Evolutionary conservation across 202 grass and related monocot species (phyloP).

Genomic region (Brachypodium distachyon): DNA sequence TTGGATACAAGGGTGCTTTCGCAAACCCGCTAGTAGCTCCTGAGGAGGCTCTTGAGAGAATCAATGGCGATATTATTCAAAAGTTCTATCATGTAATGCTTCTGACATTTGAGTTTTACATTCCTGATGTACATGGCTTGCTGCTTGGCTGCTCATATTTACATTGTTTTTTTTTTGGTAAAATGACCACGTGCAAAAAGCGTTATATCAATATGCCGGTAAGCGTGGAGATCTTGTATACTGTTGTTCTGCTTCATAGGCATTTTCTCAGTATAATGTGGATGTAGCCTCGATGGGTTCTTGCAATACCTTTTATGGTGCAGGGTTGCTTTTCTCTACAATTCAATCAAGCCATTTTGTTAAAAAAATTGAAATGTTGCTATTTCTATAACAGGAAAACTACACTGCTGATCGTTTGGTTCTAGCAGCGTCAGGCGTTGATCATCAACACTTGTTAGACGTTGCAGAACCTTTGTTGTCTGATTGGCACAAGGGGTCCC

Average conservation of each 20-base stretch:
- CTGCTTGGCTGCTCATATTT: background rate
- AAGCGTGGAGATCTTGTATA: background rate
- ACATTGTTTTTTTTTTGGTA: background rate
- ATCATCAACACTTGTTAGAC: constrained; percentile 69
- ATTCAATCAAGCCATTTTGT: background rate
- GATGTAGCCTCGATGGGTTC: background rate
- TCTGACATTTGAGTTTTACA: background rate
- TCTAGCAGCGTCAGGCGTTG: constrained; percentile 73
- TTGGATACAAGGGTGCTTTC: constrained; percentile 57
- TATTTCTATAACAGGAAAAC: constrained; percentile 54
- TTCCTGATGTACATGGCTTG: background rate
- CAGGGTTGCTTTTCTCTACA: background rate
- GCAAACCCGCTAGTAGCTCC: constrained; percentile 56
- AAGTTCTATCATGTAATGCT: constrained; percentile 65
- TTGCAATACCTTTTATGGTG: background rate
- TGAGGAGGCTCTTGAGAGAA: constrained; percentile 34
- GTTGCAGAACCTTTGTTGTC: constrained; percentile 56
- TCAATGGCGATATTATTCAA: constrained; percentile 32
- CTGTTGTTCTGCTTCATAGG: background rate
- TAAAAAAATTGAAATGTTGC: background rate
- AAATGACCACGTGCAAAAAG: background rate
- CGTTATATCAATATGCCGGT: background rate
- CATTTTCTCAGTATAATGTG: background rate
- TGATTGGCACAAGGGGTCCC: constrained; percentile 53
- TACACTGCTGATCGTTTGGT: constrained; percentile 80